Evolutionary conservation across 225 moss, liverwort and hornwort species (phyloP), one percentile per base, ranked within the genome.

Genomic region (Bryum argenteum): DNA sequence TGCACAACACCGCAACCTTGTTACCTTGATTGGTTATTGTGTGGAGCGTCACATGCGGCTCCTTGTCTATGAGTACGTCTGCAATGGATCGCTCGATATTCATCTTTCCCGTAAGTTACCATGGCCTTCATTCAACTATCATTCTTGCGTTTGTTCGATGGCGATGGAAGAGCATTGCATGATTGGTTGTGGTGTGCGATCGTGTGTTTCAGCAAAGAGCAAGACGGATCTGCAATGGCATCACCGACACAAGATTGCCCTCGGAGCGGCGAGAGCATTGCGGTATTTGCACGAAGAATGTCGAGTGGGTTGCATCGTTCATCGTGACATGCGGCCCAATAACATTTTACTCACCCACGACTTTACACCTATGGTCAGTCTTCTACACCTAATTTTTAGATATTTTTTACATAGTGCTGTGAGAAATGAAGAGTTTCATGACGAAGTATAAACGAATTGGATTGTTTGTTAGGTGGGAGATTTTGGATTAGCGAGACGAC

Each of bases 51-150:
- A 74, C 6, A 50, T 48, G 66, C 89, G 86, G 18, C 78, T 91
- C 59, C 84, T 91, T 57, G 91, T 91, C 20, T 91, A 91, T 53
- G 91, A 91, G 67, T 91, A 86, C 45, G 89, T 87, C 45, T 91
- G 91, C 77, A 91, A 89, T 60, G 82, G 84, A 37, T 91, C 91
- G 28, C 84, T 91, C 24, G 91, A 91, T 65, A 62, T 19, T n/a
- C 87, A 89, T 55, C 89, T 91, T 40, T 87, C 89, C 16, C 45
- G 91, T 91, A 79, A 76, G 84, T 72, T n/a, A 43, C 54, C 56
- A 39, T 13, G 4, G 4, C 26, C 16, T 44, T 42, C 42, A 42
- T n/a, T n/a, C n/a, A n/a, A n/a, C n/a, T n/a, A n/a, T n/a, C n/a
- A n/a, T n/a, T n/a, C n/a, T n/a, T n/a, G n/a, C n/a, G n/a, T n/a